Evolutionary conservation across 2,329 filamentous ascomycete species (phyloP).

Genomic region (Calonectria pseudoreteaudii): DNA sequence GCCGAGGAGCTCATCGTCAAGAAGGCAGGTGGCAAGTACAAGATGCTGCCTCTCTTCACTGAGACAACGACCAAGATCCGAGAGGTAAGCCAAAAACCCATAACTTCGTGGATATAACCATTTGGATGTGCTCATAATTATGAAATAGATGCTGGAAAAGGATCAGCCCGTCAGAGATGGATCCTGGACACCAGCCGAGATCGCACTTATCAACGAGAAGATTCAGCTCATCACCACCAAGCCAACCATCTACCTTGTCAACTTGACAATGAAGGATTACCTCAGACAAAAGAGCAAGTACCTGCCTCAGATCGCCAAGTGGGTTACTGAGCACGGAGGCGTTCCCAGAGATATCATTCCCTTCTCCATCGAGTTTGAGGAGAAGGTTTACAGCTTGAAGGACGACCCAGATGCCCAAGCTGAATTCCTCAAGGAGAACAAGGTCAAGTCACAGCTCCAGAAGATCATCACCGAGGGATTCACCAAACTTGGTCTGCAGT

Average conservation of each 20-base stretch:
- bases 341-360: slow-evolving; percentile 55
- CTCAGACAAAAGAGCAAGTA: slow-evolving; percentile 60
- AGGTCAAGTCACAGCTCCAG: slow-evolving; percentile 54
- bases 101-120: neutral
- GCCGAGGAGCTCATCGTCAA: slow-evolving; percentile 54
- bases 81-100: slow-evolving; percentile 35
- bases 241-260: slow-evolving; percentile 58
- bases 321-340: slow-evolving; percentile 58
- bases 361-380: slow-evolving; percentile 59
- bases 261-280: slow-evolving; percentile 61
- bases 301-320: slow-evolving; percentile 56
- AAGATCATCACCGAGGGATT: slow-evolving; percentile 60
- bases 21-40: slow-evolving; percentile 58
- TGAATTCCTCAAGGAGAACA: slow-evolving; percentile 53
- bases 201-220: slow-evolving; percentile 59
- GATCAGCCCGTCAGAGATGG: slow-evolving; percentile 56
- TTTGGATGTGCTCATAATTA: slow-evolving; percentile 22
- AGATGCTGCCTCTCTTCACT: slow-evolving; percentile 58
- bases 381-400: slow-evolving; percentile 54
- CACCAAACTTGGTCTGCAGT: slow-evolving; percentile 57
- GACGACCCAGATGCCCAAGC: slow-evolving; percentile 50
- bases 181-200: slow-evolving; percentile 56
- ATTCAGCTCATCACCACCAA: slow-evolving; percentile 60
- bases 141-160: slow-evolving; percentile 50
- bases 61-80: slow-evolving; percentile 56